phyloP scores from a whole-genome alignment of 805 yeast genomes.

The Saccharomycopsis capsularis region DNA sequence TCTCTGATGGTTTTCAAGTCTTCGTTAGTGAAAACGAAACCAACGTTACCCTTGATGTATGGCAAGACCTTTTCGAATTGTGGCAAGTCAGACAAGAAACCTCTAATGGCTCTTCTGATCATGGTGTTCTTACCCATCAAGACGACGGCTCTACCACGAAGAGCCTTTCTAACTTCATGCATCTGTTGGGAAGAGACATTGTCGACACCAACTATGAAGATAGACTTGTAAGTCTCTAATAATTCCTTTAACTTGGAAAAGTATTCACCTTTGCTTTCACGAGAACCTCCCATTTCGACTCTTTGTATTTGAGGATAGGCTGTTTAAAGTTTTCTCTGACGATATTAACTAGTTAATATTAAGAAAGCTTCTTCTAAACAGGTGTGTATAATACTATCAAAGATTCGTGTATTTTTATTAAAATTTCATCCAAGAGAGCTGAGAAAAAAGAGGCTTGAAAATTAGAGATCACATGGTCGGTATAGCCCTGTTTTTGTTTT shows the following conservation, averaged over 20 bases:
- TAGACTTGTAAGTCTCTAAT: constrained; percentile 94
- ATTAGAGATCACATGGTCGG: too few relatives aligned
- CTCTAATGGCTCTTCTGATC: constrained; percentile 99
- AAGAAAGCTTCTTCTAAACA: too few relatives aligned
- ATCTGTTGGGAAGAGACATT: constrained; percentile 99
- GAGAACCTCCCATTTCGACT: constrained; percentile 99
- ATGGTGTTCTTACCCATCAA: constrained; percentile 99
- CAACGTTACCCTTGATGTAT: constrained; percentile 95
- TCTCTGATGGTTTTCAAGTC: constrained; percentile 93
- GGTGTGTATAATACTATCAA: too few relatives aligned
- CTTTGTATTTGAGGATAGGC: constrained; percentile 63
- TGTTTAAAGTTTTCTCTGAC: constrained; percentile 60
- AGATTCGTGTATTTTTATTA: neutral
- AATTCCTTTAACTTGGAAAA: constrained; percentile 91
- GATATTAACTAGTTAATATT: too few relatives aligned
- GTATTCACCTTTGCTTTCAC: constrained; percentile 95
- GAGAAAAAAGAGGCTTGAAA: neutral
- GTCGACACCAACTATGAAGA: constrained; percentile 99
- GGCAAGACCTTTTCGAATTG: constrained; percentile 94
- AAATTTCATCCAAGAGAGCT: neutral
- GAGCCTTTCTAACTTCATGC: constrained; percentile 98
- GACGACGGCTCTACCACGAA: constrained; percentile 92
- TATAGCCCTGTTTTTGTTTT: too few relatives aligned
- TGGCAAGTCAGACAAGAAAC: constrained; percentile 87
- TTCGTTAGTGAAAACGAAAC: constrained; percentile 98